Conservation (phyloP, 2,329 filamentous ascomycete species). For the Acephala macrosclerotiorum region DNA sequence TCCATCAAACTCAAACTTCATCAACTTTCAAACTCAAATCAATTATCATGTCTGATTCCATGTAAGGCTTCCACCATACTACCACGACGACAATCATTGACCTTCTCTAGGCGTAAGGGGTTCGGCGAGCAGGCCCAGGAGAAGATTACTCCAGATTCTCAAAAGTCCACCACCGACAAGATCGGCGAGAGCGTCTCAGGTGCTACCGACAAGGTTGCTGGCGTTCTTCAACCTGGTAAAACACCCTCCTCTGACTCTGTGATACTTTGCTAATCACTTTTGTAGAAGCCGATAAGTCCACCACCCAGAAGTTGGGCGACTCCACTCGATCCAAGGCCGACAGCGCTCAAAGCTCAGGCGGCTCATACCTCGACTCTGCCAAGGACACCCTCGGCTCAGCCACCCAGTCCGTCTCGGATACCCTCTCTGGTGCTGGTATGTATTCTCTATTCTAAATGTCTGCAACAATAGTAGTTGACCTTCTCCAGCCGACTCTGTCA, state of each 20-base stretch:
- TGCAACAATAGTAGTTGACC: slow-evolving; percentile 10
- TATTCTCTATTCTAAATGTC: neutral
- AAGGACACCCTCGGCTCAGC: slow-evolving; percentile 49
- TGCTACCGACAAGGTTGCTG: slow-evolving; percentile 54
- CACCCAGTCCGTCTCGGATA: slow-evolving; percentile 29
- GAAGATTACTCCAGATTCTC: slow-evolving; percentile 60
- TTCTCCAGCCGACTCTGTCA: slow-evolving; percentile 22
- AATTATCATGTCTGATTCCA: slow-evolving; percentile 54
- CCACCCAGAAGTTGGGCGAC: slow-evolving; percentile 55
- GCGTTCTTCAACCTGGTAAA: slow-evolving; percentile 53
- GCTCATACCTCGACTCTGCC: slow-evolving; percentile 48
- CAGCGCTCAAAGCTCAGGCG: slow-evolving; percentile 49
- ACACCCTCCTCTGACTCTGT: neutral
- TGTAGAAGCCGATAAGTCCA: slow-evolving; percentile 50
- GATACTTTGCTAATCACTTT: slow-evolving; percentile 16
- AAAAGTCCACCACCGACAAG: slow-evolving; percentile 54
- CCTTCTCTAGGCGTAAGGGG: slow-evolving; percentile 51
- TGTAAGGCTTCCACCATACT: slow-evolving; percentile 40
- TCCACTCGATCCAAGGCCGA: slow-evolving; percentile 49
- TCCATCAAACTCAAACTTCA: slow-evolving; percentile 14
- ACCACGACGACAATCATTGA: slow-evolving; percentile 17
- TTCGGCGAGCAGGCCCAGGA: slow-evolving; percentile 56
- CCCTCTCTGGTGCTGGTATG: slow-evolving; percentile 39
- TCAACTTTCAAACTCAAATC: slow-evolving; percentile 13
- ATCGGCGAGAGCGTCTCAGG: slow-evolving; percentile 52